phyloP scores from a whole-genome alignment of 805 yeast species.

The Pichia gijzeniarum region DNA sequence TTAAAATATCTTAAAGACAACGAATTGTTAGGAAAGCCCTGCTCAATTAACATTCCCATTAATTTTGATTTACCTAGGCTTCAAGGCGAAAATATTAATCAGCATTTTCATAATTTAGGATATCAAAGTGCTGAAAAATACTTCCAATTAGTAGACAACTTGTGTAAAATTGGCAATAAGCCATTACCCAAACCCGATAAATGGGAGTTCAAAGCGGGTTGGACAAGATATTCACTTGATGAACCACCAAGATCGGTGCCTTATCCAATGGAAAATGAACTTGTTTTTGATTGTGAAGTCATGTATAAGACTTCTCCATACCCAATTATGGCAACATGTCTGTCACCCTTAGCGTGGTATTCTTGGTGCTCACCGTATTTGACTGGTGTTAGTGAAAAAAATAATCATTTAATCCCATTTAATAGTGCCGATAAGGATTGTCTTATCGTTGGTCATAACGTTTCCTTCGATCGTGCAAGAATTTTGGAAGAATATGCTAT shows the following conservation, averaged over 20 bases:
- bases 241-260: constrained; percentile 49
- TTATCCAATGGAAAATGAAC: constrained; percentile 61
- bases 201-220: constrained; percentile 66
- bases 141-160: constrained; percentile 40
- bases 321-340: constrained; percentile 78
- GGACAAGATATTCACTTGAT: constrained; percentile 67
- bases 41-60: constrained; percentile 56
- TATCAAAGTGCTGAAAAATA: constrained; percentile 53
- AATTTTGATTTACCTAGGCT: constrained; percentile 56
- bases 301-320: constrained; percentile 67
- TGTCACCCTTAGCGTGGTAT: constrained; percentile 77
- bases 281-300: constrained; percentile 89
- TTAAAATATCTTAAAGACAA: constrained; percentile 47
- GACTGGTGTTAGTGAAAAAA: constrained; percentile 43
- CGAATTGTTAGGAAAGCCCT: constrained; percentile 68
- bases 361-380: constrained; percentile 90
- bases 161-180: constrained; percentile 33
- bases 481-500: constrained; percentile 77
- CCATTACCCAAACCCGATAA: constrained; percentile 35
- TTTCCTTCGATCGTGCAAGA: constrained; percentile 86
- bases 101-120: constrained; percentile 78
- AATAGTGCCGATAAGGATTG: constrained; percentile 37
- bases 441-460: constrained; percentile 82
- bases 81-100: constrained; percentile 70
- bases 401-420: constrained; percentile 64